Percentiles rank a stretch among this genome's conserved stretches.
Evolutionary conservation across 176 grass and related monocot genomes (phyloP).

Genomic region (Oryza glumipatula): DNA sequence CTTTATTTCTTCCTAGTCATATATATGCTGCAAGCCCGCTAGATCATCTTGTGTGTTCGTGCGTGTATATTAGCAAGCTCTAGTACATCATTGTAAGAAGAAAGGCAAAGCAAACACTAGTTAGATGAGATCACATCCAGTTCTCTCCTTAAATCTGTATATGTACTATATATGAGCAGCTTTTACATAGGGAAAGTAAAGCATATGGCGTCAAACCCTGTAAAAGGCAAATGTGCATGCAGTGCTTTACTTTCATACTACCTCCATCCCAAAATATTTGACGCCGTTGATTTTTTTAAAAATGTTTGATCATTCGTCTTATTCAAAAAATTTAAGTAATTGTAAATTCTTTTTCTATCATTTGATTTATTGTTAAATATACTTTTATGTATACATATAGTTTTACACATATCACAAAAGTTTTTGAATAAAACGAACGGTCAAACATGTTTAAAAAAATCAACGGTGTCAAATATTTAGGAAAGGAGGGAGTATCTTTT

Average conservation of each 20-base stretch:
- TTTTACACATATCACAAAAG: too few species aligned
- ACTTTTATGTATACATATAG: too few species aligned
- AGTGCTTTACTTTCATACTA: background rate
- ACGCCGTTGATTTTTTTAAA: too few species aligned
- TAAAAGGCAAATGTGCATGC: background rate
- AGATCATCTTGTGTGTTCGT: background rate
- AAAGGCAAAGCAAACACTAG: background rate
- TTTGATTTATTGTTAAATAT: too few species aligned
- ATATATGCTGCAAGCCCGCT: background rate
- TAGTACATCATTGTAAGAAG: background rate
- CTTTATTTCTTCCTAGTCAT: background rate
- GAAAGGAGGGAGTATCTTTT: background rate
- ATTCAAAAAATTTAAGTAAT: too few species aligned
- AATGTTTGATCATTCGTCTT: too few species aligned
- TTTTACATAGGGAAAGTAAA: conserved; percentile 28
- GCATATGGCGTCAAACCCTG: background rate
- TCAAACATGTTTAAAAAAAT: too few species aligned
- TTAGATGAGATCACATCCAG: background rate
- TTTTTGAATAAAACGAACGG: too few species aligned
- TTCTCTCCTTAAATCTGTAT: background rate
- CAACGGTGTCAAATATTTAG: too few species aligned
- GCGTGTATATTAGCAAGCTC: background rate
- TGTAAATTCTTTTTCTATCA: too few species aligned
- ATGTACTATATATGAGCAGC: conserved; percentile 8
- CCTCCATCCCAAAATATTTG: too few species aligned